phyloP scores from a whole-genome alignment of 2,329 filamentous ascomycete species.

The Dissoconium aciculare region DNA sequence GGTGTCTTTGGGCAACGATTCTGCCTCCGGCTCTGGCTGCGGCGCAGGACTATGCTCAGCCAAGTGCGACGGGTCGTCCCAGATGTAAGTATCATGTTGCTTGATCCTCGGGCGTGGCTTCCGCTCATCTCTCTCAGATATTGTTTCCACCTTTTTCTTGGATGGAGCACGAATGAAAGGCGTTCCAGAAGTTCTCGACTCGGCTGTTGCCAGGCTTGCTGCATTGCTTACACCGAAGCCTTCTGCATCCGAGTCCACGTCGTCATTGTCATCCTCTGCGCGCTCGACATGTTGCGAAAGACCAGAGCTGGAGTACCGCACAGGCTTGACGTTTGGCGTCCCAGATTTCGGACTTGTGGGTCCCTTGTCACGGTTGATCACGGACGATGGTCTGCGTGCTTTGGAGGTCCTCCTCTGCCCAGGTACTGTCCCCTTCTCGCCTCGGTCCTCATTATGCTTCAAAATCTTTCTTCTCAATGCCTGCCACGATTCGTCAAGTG shows the following conservation, averaged over 20 bases:
- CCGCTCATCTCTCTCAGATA: constrained; percentile 1
- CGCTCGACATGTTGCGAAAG: constrained; percentile 15
- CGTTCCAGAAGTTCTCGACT: constrained; percentile 30
- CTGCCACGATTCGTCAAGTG: constrained; percentile 25
- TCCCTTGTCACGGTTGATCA: constrained; percentile 9
- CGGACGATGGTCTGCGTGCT: constrained; percentile 6
- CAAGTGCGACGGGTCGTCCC: constrained; percentile 29
- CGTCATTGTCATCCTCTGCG: constrained; percentile 7
- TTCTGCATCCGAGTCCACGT: constrained; percentile 4
- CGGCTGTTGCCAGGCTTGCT: constrained; percentile 5
- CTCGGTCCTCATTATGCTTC: constrained; percentile 21
- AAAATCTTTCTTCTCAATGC: constrained; percentile 22
- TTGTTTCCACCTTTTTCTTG: constrained; percentile 21
- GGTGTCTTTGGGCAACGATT: constrained; percentile 33
- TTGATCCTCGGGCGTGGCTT: constrained; percentile 23
- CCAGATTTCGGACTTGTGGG: constrained; percentile 5
- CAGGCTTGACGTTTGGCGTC: constrained; percentile 4
- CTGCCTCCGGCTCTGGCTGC: constrained; percentile 17
- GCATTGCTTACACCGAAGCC: constrained; percentile 2
- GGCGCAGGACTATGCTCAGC: constrained; percentile 17
- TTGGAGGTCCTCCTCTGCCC: constrained; percentile 6
- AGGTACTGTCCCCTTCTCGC: constrained; percentile 17
- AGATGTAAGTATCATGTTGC: constrained; percentile 34
- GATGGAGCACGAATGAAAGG: constrained; percentile 38
- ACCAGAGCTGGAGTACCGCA: constrained; percentile 11